Conservation (phyloP, 352 stramenopile species). For the Phytophthora hibernalis region DNA sequence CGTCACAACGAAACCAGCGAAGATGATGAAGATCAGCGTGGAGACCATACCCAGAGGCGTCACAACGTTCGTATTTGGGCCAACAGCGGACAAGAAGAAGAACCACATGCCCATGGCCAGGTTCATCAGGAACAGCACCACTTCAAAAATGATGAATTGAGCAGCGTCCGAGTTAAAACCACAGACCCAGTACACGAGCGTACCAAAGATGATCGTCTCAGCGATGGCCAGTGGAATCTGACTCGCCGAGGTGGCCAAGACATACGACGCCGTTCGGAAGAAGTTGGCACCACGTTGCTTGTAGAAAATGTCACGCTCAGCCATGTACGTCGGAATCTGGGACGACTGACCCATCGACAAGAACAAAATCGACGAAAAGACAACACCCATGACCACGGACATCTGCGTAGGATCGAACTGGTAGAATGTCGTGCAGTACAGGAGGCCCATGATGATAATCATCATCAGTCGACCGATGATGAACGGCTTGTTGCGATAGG, state of each 20-base stretch:
- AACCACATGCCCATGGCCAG: constrained; percentile 42
- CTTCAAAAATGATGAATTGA: constrained; percentile 22
- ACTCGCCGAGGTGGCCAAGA: constrained; percentile 29
- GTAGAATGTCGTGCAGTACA: constrained; percentile 54
- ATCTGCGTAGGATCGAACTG: constrained; percentile 40
- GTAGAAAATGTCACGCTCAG: constrained; percentile 60
- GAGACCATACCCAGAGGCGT: constrained; percentile 13
- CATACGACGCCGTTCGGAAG: constrained; percentile 63
- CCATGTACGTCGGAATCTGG: constrained; percentile 71
- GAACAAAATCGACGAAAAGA: constrained; percentile 84
- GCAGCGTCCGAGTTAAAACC: constrained; percentile 32
- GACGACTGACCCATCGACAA: constrained; percentile 67
- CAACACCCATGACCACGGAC: constrained; percentile 53
- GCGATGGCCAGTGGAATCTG: constrained; percentile 36
- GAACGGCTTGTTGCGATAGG: constrained; percentile 44
- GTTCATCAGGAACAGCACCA: constrained; percentile 41
- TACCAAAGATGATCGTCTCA: constrained; percentile 65
- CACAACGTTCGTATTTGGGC: constrained; percentile 41
- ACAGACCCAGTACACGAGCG: constrained; percentile 52
- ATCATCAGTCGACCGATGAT: constrained; percentile 36
- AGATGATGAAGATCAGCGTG: constrained; percentile 38
- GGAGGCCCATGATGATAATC: constrained; percentile 42
- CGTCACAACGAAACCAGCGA: constrained; percentile 61
- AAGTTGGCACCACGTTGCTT: constrained; percentile 77
- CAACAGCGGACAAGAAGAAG: constrained; percentile 32